Evolutionary conservation across 1,284 basidiomycete species (phyloP).

Genomic region (Ceratobasidium sp.): DNA sequence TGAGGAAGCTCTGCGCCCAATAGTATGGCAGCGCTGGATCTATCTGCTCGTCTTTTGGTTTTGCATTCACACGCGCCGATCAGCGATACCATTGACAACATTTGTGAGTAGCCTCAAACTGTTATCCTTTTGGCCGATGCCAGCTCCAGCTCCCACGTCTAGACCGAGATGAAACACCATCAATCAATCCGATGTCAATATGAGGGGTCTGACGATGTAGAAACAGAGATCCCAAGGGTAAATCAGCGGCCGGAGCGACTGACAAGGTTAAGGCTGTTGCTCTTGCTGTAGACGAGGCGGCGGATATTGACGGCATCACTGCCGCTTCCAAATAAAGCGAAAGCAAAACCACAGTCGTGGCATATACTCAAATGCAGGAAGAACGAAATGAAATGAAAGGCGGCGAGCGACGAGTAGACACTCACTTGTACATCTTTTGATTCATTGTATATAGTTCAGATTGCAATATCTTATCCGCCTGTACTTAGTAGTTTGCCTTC

Average conservation of each 20-base stretch:
- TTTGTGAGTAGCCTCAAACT: no score
- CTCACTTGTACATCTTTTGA: neutral
- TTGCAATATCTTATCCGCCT: neutral
- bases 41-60: no score
- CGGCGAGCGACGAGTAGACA: conserved; percentile 17
- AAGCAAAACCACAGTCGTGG: conserved; percentile 9
- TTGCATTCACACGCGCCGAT: no score
- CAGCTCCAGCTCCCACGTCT: no score
- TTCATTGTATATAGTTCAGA: neutral
- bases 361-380: neutral
- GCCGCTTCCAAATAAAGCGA: neutral
- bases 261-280: neutral
- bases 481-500: neutral
- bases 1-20: no score
- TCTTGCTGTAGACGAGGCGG: neutral
- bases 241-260: neutral
- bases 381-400: conserved; percentile 38
- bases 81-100: no score
- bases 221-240: neutral
- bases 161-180: no score
- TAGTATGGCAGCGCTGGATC: no score
- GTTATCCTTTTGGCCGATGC: no score
- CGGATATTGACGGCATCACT: conserved; percentile 10
- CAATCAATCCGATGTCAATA: no score
- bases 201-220: no score